phyloP scores from a whole-genome alignment of 768 basidiomycete genomes.

The Kockovaella imperatae region DNA sequence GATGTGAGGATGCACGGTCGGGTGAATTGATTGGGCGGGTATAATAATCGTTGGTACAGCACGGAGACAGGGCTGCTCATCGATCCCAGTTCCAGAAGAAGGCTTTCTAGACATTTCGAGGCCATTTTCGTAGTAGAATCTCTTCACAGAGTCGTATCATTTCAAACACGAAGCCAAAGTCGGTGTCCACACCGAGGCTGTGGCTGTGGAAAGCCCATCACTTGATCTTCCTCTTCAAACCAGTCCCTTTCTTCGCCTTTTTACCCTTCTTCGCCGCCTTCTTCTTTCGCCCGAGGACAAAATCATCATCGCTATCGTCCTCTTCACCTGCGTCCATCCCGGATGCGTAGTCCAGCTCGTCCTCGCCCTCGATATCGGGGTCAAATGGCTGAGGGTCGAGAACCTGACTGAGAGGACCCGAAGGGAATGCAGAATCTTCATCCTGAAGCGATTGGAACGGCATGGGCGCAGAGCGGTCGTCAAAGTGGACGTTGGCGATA shows the following conservation, averaged over 20 bases:
- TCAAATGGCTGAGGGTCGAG: not conserved
- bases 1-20: no score
- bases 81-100: no score
- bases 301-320: conserved; percentile 18
- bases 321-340: not conserved
- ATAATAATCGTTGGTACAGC: no score
- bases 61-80: no score
- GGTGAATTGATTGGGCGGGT: no score
- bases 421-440: not conserved
- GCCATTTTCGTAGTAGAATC: no score
- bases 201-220: no score
- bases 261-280: conserved; percentile 4
- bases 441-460: not conserved
- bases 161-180: no score
- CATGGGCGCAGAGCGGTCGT: conserved; percentile 7
- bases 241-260: conserved; percentile 1
- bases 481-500: conserved; percentile 32
- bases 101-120: no score
- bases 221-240: no score
- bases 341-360: conserved; percentile 8
- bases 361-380: conserved; percentile 10
- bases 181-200: no score
- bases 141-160: no score
- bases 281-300: conserved; percentile 12
- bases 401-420: not conserved